phyloP scores from a whole-genome alignment of 2,329 filamentous ascomycete species.

The Aspergillus sp. region DNA sequence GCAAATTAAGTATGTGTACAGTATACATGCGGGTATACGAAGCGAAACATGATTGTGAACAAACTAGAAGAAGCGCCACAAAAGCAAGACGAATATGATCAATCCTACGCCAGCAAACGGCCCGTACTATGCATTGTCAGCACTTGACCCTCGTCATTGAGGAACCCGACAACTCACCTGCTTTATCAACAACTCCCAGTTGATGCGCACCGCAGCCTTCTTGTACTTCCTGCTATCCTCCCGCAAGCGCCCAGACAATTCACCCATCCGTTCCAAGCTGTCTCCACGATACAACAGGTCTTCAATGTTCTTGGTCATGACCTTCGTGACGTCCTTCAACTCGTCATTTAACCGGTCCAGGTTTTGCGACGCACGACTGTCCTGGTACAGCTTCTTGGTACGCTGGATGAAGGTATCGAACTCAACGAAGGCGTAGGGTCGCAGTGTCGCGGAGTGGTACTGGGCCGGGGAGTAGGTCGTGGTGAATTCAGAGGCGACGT shows the following conservation, averaged over 20 bases:
- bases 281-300: slow-evolving; percentile 93
- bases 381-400: slow-evolving; percentile 89
- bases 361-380: slow-evolving; percentile 83
- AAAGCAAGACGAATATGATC: slow-evolving; percentile 79
- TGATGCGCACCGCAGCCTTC: slow-evolving; percentile 86
- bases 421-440: slow-evolving; percentile 94
- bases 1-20: slow-evolving; percentile 32
- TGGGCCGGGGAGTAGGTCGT: slow-evolving; percentile 70
- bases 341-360: slow-evolving; percentile 94
- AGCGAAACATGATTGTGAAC: slow-evolving; percentile 4
- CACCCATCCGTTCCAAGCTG: slow-evolving; percentile 92
- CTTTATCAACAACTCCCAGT: slow-evolving; percentile 94
- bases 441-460: slow-evolving; percentile 66
- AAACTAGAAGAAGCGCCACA: slow-evolving; percentile 80
- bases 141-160: not conserved
- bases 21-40: slow-evolving; percentile 21
- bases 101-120: slow-evolving; percentile 76
- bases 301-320: slow-evolving; percentile 99
- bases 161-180: slow-evolving; percentile 48
- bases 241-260: slow-evolving; percentile 76
- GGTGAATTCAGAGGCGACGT: slow-evolving; percentile 84
- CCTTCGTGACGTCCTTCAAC: slow-evolving; percentile 93
- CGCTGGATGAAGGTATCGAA: slow-evolving; percentile 96
- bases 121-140: slow-evolving; percentile 58
- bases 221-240: slow-evolving; percentile 95